A percentile compares a stretch with the other conserved stretches of the same genome.
Evolutionary conservation across 2,329 filamentous ascomycete species (phyloP).

Genomic region (Pseudovirgaria hyperparasitica): DNA sequence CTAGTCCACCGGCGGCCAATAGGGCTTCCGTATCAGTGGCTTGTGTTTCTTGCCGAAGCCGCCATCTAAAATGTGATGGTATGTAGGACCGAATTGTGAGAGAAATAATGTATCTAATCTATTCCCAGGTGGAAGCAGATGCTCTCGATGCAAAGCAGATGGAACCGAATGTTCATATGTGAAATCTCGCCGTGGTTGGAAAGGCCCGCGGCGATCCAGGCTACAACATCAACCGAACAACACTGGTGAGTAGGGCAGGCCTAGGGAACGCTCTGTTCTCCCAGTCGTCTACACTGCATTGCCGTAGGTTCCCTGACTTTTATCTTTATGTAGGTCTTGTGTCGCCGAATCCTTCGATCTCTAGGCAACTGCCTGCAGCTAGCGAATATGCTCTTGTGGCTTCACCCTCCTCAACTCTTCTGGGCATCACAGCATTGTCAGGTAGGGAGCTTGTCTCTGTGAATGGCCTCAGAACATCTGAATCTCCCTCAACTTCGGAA

Average conservation of each 20-base stretch:
- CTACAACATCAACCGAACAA: too few relatives aligned
- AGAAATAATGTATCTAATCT: too few relatives aligned
- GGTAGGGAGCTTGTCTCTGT: too few relatives aligned
- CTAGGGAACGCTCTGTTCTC: constrained; percentile 11
- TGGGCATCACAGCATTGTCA: too few relatives aligned
- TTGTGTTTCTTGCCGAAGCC: constrained; percentile 38
- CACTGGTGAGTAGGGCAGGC: constrained; percentile 17
- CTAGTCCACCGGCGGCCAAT: constrained; percentile 9
- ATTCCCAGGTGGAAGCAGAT: constrained; percentile 33
- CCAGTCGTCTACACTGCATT: constrained; percentile 5
- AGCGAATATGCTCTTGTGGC: too few relatives aligned
- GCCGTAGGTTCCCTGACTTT: constrained; percentile 10
- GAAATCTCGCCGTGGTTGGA: constrained; percentile 38
- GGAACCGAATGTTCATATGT: constrained; percentile 37
- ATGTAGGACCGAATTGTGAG: too few relatives aligned
- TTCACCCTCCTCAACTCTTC: too few relatives aligned
- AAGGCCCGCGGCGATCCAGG: constrained; percentile 30
- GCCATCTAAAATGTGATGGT: constrained; percentile 43
- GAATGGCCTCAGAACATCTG: too few relatives aligned
- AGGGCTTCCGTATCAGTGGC: constrained; percentile 29
- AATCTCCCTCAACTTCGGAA: too few relatives aligned
- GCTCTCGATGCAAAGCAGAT: constrained; percentile 34
- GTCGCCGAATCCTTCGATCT: not conserved
- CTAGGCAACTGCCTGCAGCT: not conserved
- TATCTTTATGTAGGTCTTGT: not conserved